A percentile compares a stretch with the other conserved stretches of the same genome.
Conservation (phyloP, 352 stramenopile species). For the Albugo laibachii region DNA sequence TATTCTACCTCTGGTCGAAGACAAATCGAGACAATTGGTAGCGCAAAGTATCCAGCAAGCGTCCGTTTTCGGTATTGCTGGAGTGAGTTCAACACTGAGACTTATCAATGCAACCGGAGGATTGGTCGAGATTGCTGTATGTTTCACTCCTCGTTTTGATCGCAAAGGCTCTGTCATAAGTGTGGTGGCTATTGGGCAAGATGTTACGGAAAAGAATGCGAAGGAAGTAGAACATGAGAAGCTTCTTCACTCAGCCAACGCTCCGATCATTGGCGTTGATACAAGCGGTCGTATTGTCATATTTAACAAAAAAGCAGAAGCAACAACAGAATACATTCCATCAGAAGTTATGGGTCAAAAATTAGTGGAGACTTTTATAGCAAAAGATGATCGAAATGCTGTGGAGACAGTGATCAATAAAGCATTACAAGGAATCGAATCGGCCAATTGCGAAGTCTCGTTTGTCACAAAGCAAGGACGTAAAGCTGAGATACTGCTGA, state of each 20-base stretch:
- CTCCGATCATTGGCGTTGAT: slow-evolving; percentile 58
- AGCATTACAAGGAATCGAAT: slow-evolving; percentile 38
- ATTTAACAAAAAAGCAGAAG: slow-evolving; percentile 83
- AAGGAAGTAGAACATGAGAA: slow-evolving; percentile 51
- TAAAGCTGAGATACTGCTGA: slow-evolving; percentile 59
- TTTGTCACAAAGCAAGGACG: slow-evolving; percentile 59
- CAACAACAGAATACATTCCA: slow-evolving; percentile 74
- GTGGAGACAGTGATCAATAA: slow-evolving; percentile 51
- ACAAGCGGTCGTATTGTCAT: slow-evolving; percentile 33
- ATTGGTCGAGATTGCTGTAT: slow-evolving; percentile 29
- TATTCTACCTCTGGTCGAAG: slow-evolving; percentile 25
- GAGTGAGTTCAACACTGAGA: slow-evolving; percentile 29
- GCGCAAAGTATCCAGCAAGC: slow-evolving; percentile 21
- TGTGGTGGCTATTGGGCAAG: slow-evolving; percentile 49
- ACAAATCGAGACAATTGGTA: slow-evolving; percentile 22
- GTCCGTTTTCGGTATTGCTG: slow-evolving; percentile 19
- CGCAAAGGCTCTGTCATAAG: slow-evolving; percentile 19
- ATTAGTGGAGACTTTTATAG: slow-evolving; percentile 64
- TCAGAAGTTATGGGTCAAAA: slow-evolving; percentile 73
- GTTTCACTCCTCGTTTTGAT: slow-evolving; percentile 26
- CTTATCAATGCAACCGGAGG: slow-evolving; percentile 24
- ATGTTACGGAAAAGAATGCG: slow-evolving; percentile 36
- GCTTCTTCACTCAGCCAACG: slow-evolving; percentile 56
- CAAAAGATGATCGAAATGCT: slow-evolving; percentile 35
- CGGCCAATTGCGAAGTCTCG: slow-evolving; percentile 62